Conservation (phyloP, 176 grass and related monocot species). For the Carex parvula region DNA sequence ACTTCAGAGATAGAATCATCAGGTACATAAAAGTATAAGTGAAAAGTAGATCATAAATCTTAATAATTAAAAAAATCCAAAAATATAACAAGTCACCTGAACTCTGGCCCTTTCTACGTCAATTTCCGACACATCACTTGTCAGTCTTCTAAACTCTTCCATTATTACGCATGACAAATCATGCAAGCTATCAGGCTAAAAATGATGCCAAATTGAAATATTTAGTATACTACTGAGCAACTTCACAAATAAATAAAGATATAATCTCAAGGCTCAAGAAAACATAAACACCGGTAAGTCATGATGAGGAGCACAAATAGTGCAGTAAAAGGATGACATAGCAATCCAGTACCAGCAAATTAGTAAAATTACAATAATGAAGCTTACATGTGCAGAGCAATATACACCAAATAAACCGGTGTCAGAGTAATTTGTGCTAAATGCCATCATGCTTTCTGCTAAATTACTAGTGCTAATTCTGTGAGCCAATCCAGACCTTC, state of each 20-base stretch:
- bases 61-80: constrained; percentile 9
- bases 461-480: constrained; percentile 62
- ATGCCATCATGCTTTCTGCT: constrained; percentile 81
- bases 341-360: background rate
- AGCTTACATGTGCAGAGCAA: constrained; percentile 55
- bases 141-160: constrained; percentile 83
- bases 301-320: background rate
- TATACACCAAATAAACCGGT: constrained; percentile 92
- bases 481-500: constrained; percentile 82
- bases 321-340: constrained; percentile 16
- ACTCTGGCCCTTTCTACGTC: constrained; percentile 74
- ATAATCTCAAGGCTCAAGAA: constrained; percentile 1
- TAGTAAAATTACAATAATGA: constrained; percentile 19
- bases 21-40: constrained; percentile 10
- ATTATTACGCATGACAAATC: constrained; percentile 77
- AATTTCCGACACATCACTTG: constrained; percentile 64
- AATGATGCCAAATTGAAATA: constrained; percentile 13
- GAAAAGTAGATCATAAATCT: constrained; percentile 18
- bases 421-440: constrained; percentile 95
- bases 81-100: constrained; percentile 56
- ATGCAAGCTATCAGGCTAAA: constrained; percentile 59
- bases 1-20: constrained; percentile 1
- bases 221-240: constrained; percentile 18
- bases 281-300: background rate
- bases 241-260: constrained; percentile 5